Evolutionary conservation across 2,329 filamentous ascomycete species (phyloP), one percentile per base, ranked within the genome.

Genomic region (Colletotrichum orbiculare): DNA sequence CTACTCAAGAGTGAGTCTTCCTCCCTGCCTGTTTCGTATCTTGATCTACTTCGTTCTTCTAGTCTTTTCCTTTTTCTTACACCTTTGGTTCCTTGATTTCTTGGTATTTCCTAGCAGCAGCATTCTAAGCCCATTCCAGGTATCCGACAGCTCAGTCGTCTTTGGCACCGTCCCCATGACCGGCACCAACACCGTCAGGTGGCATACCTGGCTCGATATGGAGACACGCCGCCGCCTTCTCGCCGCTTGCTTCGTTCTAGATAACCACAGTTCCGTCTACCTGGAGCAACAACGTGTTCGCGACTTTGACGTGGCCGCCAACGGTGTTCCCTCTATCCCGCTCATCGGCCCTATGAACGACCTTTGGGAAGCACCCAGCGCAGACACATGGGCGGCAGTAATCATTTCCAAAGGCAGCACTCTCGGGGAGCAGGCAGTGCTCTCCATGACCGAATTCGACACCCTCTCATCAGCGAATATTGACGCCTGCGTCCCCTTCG

Each of bases 191-290:
- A 70, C 76, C 38, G 74, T 75, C 63, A 77, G 76, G 50, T 88
- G 86, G 86, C 76, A 75, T 43, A 70, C 74, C 64, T 89, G 87
- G 87, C 72, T 87, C 45, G 75, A 82, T 49, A 73, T 75, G 54
- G 87, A 89, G 73, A 78, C 83, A 8, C 78, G 77, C 59, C 82
- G 84, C 60, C 82, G 87, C 46, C 78, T 89, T 35, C 75, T 87
- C n/a, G 78, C 83, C 39, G 82, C 81, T 12, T 88, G 85, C 74
- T 87, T 88, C 73, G 74, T 87, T 57, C 76, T 86, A 60, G 86
- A 89, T 71, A 78, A 83, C 7, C 86, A 88, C 66, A 81, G 84
- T 70, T 81, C 84, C 67, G 77, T 83, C 67, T 88, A 85, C 69
- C 79, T 84, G 56, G 83, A 88, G 72, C 83, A 85, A 67, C 78